These are phyloP conservation scores for Penicillium brasilianum DNA, from an alignment of 2,329 filamentous ascomycete genomes.

Conservation along the genomic window DNA sequence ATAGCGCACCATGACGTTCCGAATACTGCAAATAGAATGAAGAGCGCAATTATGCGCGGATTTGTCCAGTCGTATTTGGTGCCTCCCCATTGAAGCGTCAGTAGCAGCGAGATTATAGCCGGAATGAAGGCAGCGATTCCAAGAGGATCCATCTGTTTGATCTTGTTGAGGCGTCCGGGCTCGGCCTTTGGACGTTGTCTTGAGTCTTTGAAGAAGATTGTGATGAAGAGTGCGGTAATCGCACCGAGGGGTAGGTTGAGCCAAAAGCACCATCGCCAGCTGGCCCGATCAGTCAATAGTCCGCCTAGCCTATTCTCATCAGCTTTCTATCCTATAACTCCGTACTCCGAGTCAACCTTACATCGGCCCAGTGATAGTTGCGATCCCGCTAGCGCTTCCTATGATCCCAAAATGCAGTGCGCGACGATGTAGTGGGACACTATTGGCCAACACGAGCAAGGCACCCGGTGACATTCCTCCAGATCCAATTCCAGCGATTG, in stretches of 20 bases:
- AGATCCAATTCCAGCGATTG: constrained; percentile 47
- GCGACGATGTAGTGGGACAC: constrained; percentile 46
- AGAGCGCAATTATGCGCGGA: constrained; percentile 53
- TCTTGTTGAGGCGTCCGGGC: constrained; percentile 24
- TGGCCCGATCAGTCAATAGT: constrained; percentile 47
- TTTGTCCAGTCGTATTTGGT: constrained; percentile 52
- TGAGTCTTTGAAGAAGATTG: constrained; percentile 38
- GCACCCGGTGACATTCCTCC: constrained; percentile 49
- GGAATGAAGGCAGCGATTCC: constrained; percentile 54
- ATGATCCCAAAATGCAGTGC: constrained; percentile 50
- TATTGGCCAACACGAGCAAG: constrained; percentile 46
- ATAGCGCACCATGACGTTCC: constrained; percentile 47
- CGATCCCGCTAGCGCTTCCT: constrained; percentile 51
- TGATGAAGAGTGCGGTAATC: constrained; percentile 39
- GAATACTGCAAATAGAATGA: constrained; percentile 57
- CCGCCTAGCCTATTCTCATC: constrained; percentile 45
- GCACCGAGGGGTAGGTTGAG: constrained; percentile 46
- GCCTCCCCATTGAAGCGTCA: constrained; percentile 56
- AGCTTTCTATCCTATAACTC: background rate
- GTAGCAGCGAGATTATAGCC: constrained; percentile 52
- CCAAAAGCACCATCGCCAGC: constrained; percentile 53
- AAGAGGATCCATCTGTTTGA: constrained; percentile 46
- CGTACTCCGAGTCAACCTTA: constrained; percentile 13
- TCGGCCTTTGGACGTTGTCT: constrained; percentile 30
- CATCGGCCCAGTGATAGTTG: constrained; percentile 50